Evolutionary conservation across 108 stramenopile species (phyloP).

Genomic region (Aureococcus anophagefferens): DNA sequence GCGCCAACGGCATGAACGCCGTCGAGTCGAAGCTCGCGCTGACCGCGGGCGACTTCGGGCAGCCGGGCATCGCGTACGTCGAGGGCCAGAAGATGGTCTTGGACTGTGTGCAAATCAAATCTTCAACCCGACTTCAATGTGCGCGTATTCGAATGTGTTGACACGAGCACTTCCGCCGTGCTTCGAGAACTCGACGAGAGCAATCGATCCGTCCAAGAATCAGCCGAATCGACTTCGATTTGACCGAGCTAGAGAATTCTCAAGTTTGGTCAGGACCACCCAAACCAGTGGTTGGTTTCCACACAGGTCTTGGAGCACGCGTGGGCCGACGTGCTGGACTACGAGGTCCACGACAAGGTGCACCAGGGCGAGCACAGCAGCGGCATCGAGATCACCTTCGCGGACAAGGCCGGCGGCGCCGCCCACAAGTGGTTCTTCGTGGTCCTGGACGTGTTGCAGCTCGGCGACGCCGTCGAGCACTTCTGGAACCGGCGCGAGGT

Average conservation of each 20-base stretch:
- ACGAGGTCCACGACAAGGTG: slow-evolving; percentile 18
- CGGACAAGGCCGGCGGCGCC: slow-evolving; percentile 10
- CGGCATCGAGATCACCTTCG: slow-evolving; percentile 20
- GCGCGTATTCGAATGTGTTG: too few species aligned
- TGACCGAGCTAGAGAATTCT: too few species aligned
- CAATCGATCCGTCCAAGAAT: too few species aligned
- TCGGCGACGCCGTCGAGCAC: slow-evolving; percentile 33
- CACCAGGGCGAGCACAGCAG: too few species aligned
- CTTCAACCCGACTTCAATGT: too few species aligned
- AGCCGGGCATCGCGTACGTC: not conserved
- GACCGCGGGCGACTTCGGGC: not conserved
- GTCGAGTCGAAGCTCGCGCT: slow-evolving; percentile 11
- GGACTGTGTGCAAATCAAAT: too few species aligned
- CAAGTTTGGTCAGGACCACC: too few species aligned
- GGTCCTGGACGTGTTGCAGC: slow-evolving; percentile 15
- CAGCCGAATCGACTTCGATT: too few species aligned
- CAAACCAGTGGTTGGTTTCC: too few species aligned
- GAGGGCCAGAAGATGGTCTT: not conserved
- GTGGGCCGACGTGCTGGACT: not conserved
- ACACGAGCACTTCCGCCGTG: too few species aligned
- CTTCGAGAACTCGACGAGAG: too few species aligned
- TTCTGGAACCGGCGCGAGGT: slow-evolving; percentile 36
- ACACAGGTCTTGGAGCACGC: slow-evolving; percentile 3
- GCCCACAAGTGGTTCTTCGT: slow-evolving; percentile 22
- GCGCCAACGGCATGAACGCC: not conserved